phyloP scores from a whole-genome alignment of 1,284 basidiomycete genomes.

The Neotropicomus parvogracilis region DNA sequence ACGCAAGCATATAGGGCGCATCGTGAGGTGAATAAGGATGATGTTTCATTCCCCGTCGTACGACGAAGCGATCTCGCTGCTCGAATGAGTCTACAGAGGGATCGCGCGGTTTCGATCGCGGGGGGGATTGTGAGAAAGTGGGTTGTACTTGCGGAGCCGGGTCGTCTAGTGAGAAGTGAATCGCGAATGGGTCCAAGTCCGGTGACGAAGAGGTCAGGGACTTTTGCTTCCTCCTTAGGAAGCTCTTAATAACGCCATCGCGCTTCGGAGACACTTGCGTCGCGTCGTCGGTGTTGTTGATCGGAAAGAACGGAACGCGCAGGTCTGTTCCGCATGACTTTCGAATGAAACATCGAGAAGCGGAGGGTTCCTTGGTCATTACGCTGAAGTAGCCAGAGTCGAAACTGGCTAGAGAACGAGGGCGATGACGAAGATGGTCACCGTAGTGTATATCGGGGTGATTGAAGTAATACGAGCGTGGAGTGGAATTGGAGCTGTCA shows the following conservation, averaged over 20 bases:
- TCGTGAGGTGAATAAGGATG: conserved; percentile 50
- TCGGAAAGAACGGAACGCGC: conserved; percentile 10
- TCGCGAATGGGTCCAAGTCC: conserved; percentile 13
- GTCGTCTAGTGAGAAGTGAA: conserved; percentile 6
- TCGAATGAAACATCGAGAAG: conserved; percentile 7
- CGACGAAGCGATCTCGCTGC: conserved; percentile 37
- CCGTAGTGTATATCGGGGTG: not conserved
- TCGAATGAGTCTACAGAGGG: conserved; percentile 25
- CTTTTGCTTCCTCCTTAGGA: conserved; percentile 28
- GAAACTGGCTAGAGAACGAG: conserved; percentile 23
- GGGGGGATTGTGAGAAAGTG: not conserved
- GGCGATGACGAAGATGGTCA: conserved; percentile 11
- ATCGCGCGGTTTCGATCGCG: conserved; percentile 8
- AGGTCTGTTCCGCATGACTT: conserved; percentile 16
- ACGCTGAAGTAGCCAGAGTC: conserved; percentile 31
- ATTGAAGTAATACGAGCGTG: conserved; percentile 24
- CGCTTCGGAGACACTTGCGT: conserved; percentile 20
- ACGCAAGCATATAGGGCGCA: conserved; percentile 62
- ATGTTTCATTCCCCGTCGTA: conserved; percentile 44
- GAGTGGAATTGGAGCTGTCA: conserved; percentile 21
- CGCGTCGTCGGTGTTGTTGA: conserved; percentile 4
- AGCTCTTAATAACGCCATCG: conserved; percentile 19
- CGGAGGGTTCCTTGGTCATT: conserved; percentile 25
- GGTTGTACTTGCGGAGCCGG: not conserved
- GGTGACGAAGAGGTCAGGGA: conserved; percentile 11